Evolutionary conservation across 2,329 filamentous ascomycete genomes (phyloP).

Genomic region (Fusarium nanum): DNA sequence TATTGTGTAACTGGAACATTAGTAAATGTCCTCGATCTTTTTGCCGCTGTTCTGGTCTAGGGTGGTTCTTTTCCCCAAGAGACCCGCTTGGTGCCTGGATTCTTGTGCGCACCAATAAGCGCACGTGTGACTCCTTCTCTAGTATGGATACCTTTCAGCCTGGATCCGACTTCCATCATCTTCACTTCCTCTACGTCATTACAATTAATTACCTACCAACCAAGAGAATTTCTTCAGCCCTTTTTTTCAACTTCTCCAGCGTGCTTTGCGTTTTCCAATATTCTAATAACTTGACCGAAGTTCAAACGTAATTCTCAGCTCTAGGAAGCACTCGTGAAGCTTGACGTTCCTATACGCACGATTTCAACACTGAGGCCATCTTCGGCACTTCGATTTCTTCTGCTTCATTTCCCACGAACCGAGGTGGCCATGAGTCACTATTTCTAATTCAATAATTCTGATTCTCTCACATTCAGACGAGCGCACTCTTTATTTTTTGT

Average conservation of each 20-base stretch:
- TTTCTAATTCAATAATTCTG: background rate
- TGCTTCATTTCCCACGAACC: background rate
- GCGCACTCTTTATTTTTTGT: background rate
- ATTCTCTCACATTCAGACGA: background rate
- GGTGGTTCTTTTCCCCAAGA: background rate
- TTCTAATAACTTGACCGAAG: background rate
- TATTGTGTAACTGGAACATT: background rate
- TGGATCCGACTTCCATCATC: slow-evolving; percentile 6
- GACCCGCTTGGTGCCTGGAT: slow-evolving; percentile 33
- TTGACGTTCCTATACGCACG: slow-evolving; percentile 14
- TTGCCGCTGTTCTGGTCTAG: background rate
- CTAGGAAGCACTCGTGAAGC: background rate
- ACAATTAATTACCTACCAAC: slow-evolving; percentile 1
- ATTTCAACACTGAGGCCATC: background rate
- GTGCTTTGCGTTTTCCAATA: background rate
- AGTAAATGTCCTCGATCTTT: background rate
- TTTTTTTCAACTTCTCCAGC: background rate
- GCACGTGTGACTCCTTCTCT: background rate
- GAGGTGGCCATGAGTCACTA: background rate
- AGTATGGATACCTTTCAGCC: slow-evolving; percentile 10
- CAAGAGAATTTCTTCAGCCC: background rate
- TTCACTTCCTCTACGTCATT: slow-evolving; percentile 36
- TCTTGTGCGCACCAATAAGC: slow-evolving; percentile 31
- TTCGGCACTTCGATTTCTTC: background rate
- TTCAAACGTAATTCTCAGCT: background rate